Conservation (phyloP, 345 rosid species). For the Brassica juncea region DNA sequence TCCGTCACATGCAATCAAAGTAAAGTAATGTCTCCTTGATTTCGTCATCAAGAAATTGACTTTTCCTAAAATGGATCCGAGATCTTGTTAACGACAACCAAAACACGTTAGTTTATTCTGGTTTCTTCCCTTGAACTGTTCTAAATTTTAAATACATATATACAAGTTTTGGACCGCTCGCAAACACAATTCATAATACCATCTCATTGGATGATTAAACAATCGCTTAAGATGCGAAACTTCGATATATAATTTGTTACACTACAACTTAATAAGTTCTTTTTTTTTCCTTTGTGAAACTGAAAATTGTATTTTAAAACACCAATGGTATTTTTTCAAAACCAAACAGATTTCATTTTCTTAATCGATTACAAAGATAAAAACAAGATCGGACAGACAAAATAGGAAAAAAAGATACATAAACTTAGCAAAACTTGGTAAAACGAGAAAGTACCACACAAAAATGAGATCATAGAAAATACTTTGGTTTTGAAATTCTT, state of each 20-base stretch:
- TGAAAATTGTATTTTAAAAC: neutral
- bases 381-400: too few relatives aligned
- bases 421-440: too few relatives aligned
- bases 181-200: neutral
- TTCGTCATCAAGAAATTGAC: neutral
- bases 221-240: neutral
- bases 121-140: neutral
- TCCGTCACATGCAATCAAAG: conserved; percentile 1
- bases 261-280: neutral
- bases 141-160: neutral
- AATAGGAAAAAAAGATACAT: too few relatives aligned
- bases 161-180: neutral
- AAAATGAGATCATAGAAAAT: too few relatives aligned
- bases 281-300: neutral
- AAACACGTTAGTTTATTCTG: conserved; percentile 2
- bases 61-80: neutral
- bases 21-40: conserved; percentile 1
- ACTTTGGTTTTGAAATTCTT: too few relatives aligned
- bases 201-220: neutral
- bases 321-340: neutral
- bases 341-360: too few relatives aligned
- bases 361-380: too few relatives aligned
- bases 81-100: conserved; percentile 5
- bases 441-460: too few relatives aligned
- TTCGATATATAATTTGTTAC: neutral